Percentiles rank a stretch among this genome's conserved stretches.
Evolutionary conservation across 768 basidiomycete genomes (phyloP).

Genomic region (Filobasidium wieringae): DNA sequence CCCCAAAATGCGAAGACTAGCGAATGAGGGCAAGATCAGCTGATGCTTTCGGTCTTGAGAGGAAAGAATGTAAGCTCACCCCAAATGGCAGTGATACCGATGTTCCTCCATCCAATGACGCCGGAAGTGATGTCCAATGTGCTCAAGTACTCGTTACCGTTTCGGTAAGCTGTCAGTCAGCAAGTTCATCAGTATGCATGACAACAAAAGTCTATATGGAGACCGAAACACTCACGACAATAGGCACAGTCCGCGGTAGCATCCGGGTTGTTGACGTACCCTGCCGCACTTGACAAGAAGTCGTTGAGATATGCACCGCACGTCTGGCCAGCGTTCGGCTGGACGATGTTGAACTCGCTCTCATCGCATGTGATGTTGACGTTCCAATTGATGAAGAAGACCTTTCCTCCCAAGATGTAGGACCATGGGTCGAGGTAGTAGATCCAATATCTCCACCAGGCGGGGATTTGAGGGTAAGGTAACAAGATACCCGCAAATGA

Average conservation of each 20-base stretch:
- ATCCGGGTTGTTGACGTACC: slow-evolving; percentile 62
- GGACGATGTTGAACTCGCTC: slow-evolving; percentile 60
- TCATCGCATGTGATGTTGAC: slow-evolving; percentile 43
- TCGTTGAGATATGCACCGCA: slow-evolving; percentile 51
- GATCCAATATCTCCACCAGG: slow-evolving; percentile 10
- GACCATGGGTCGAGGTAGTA: slow-evolving; percentile 8
- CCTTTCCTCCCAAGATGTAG: slow-evolving; percentile 7
- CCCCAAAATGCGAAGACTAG: neutral
- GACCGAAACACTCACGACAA: no score
- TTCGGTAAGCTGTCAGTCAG: no score
- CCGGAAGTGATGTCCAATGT: neutral
- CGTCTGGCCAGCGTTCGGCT: slow-evolving; percentile 18
- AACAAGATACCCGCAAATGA: slow-evolving; percentile 3
- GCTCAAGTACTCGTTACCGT: slow-evolving; percentile 8
- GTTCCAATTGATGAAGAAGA: slow-evolving; percentile 8
- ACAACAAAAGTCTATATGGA: no score
- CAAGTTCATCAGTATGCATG: no score
- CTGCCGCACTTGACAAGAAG: slow-evolving; percentile 54
- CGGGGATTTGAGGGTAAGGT: slow-evolving; percentile 9
- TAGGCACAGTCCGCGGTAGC: slow-evolving; percentile 58
- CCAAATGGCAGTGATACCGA: slow-evolving; percentile 5
- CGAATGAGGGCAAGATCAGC: no score
- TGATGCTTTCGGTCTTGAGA: no score
- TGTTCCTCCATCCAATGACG: slow-evolving; percentile 9
- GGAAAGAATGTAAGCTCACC: no score